Base-by-base conservation (phyloP, 352 stramenopile genomes). In the Phytopythium helicoides region DNA sequence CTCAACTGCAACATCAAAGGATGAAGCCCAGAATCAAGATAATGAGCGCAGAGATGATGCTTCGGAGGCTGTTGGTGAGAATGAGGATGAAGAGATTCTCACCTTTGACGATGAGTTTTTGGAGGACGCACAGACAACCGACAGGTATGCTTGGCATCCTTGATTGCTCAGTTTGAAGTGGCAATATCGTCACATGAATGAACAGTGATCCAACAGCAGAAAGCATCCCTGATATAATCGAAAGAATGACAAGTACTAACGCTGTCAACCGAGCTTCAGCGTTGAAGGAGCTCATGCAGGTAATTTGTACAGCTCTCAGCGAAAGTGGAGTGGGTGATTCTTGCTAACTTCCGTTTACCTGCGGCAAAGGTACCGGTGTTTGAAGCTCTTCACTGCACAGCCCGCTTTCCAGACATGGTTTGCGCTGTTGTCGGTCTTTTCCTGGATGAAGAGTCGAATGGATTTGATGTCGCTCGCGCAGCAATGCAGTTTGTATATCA, bases 331-430 rank as follows among this genome's bases (percentile, higher is more conserved):
- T 15, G 18, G 15, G 3, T 0, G 8, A 3, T 11, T 1, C 10
- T 8, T 9, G 7, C 35, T 8, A 33, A 3, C 21, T 6, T 5
- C 51, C 18, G 31, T 14, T 3, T 25, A 6, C 19, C 6, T n/a
- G 34, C 25, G 25, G 38, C 40, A 31, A 31, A 89, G 76, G 73
- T 89, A 8, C 68, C 74, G 9, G 53, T 68, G 10, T 18, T 83
- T 12, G 76, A 89, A 41, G 54, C 87, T 5, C 60, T 84, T 3
- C 72, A 89, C 38, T 87, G 67, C 12, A 60, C 62, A 15, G 33
- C 52, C 6, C 46, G 64, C n/a, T 87, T 86, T 38, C 34, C 49
- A 23, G 37, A 54, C 12, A 26, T 69, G 9, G 73, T 66, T 11
- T 39, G 60, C 1, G 60, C 62, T 6, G 11, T 87, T 19, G 60